Conservation (phyloP, 192 early-diverging fungal species). For the Dissophora globulifera region DNA sequence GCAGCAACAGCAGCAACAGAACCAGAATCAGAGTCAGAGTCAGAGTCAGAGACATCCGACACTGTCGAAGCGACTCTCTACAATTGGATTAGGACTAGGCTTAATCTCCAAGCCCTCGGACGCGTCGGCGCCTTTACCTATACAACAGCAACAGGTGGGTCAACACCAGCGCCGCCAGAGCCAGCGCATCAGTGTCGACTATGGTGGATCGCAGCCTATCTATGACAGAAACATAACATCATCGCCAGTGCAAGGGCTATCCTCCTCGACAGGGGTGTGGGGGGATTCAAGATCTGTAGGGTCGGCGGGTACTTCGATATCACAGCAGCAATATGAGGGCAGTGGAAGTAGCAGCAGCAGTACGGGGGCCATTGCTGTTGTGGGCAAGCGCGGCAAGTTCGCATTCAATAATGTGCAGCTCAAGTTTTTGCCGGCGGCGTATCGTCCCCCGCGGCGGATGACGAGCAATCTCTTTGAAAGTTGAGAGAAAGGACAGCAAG, state of each 20-base stretch:
- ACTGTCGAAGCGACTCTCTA: conserved; percentile 2
- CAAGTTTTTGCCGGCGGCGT: conserved; percentile 37
- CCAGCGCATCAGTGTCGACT: neutral
- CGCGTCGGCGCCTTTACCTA: neutral
- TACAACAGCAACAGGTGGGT: no score
- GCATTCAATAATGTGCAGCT: conserved; percentile 45
- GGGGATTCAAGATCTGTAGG: no score
- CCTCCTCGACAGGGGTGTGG: no score
- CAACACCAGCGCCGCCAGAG: conserved; percentile 8
- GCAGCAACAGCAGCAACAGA: conserved; percentile 15
- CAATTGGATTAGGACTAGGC: conserved; percentile 19
- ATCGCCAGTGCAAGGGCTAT: neutral
- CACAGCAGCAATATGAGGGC: no score
- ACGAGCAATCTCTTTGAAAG: conserved; percentile 18
- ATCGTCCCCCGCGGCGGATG: conserved; percentile 39
- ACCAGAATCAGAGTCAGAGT: neutral
- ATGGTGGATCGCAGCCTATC: neutral
- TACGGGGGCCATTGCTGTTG: neutral
- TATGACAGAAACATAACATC: neutral
- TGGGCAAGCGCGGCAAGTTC: conserved; percentile 32
- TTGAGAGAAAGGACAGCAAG: no score
- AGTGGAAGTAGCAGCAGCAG: no score
- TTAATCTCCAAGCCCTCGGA: conserved; percentile 3
- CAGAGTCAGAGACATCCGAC: neutral
- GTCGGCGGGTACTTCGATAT: no score